phyloP scores from a whole-genome alignment of 306 rosid genomes.

The Boehmeria nivea region DNA sequence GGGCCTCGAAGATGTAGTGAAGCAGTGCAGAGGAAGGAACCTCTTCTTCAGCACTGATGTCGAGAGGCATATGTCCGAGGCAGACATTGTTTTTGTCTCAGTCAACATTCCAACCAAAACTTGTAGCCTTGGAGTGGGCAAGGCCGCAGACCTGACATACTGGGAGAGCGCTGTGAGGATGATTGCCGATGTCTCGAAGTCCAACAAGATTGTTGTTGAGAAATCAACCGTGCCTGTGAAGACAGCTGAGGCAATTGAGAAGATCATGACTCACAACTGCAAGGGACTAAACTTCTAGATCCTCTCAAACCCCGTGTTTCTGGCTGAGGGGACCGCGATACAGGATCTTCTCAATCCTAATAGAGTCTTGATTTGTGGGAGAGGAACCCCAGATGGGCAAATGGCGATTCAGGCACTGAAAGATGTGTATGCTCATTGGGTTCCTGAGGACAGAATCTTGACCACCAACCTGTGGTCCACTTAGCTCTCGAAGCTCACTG shows the following conservation, averaged over 20 bases:
- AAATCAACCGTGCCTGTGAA: conserved; percentile 82
- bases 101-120: conserved; percentile 80
- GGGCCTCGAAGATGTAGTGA: conserved; percentile 64
- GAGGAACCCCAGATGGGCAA: conserved; percentile 47
- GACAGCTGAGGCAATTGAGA: conserved; percentile 77
- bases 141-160: conserved; percentile 75
- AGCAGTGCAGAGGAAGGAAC: conserved; percentile 70
- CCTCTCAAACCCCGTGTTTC: conserved; percentile 79
- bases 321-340: conserved; percentile 80
- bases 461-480: conserved; percentile 81
- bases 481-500: conserved; percentile 78
- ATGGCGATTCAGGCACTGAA: conserved; percentile 54
- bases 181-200: conserved; percentile 62
- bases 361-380: conserved; percentile 73
- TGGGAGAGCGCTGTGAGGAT: conserved; percentile 87
- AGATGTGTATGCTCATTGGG: conserved; percentile 63
- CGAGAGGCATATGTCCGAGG: conserved; percentile 60
- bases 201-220: conserved; percentile 74
- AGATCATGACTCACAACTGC: conserved; percentile 52
- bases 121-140: conserved; percentile 73
- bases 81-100: conserved; percentile 69
- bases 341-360: conserved; percentile 66
- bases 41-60: conserved; percentile 71
- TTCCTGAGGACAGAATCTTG: conserved; percentile 60
- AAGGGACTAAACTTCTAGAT: conserved; percentile 56